Conservation (phyloP, 2,329 filamentous ascomycete genomes). For the Thielaviopsis musarum region DNA sequence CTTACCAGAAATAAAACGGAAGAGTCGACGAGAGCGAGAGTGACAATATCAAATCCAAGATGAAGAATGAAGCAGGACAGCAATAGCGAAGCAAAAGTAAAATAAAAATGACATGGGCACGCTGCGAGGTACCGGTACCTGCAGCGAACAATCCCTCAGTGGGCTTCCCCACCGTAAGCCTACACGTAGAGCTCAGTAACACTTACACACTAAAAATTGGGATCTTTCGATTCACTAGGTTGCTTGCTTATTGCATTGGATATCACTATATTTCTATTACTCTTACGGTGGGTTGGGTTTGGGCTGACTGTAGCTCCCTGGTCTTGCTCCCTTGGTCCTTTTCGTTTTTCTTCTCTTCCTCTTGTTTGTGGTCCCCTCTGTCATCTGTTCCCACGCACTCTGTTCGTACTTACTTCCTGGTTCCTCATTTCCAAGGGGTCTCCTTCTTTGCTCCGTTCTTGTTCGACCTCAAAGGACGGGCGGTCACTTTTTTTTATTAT, state of each 20-base stretch:
- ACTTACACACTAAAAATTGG: not conserved
- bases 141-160: not conserved
- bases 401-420: not conserved
- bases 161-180: not conserved
- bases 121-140: conserved; percentile 2
- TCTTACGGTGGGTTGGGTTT: not conserved
- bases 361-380: not conserved
- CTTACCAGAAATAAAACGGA: not conserved
- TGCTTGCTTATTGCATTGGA: no score
- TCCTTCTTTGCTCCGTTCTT: not conserved
- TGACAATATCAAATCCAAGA: no score
- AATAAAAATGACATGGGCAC: not conserved
- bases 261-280: no score
- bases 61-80: not conserved
- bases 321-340: not conserved
- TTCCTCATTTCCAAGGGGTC: not conserved
- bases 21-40: no score
- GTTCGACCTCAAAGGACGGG: not conserved
- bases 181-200: not conserved
- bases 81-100: not conserved
- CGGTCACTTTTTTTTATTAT: no score
- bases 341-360: not conserved
- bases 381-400: not conserved
- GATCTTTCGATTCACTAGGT: not conserved
- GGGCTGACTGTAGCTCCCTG: not conserved